Base-by-base conservation (phyloP, 1,284 basidiomycete genomes). In the Boletus semigastroideus region DNA sequence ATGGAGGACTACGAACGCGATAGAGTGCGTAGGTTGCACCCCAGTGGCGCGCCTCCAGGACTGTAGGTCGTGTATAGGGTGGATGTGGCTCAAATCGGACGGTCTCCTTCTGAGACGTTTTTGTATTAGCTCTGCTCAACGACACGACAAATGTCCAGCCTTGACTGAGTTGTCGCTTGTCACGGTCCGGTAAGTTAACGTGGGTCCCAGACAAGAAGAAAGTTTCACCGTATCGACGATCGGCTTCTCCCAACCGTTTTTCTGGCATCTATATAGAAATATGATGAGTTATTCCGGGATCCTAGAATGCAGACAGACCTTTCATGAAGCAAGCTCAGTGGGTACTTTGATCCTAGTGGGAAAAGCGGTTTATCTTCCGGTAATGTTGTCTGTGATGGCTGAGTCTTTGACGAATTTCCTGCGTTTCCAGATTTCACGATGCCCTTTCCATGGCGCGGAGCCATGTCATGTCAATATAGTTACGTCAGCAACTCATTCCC, bases 21-120 rank as follows among this genome's bases (percentile, higher is more conserved):
- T 93, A 91, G 50, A 95, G 70, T 27, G 91, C 91, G 62, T 93
- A 94, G 4, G 90, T 90, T 22, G 92, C 92, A 20, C 87, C 91
- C 82, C 87, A 94, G 64, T 95, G 93, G 45, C 83, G 86, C 17
- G 92, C 91, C 71, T 94, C 86, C 27, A 86, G 66, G 4, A 82
- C 78, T 17, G 83, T 83, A 6, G 80, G 77, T 48, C 82, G 76
- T 40, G 78, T 67, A 60, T 87, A 78, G 13, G 84, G 78, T 8
- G 85, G 86, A 63, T 87, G 81, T 5, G 92, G 87, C 53, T 82
- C 80, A 57, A 94, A 69, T 41, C 83, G 78, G n/a, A 93, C 84
- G 13, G 73, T 77, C 61, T 92, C 89, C 53, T 73, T 76, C 56
- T 86, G 78, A 8, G 83, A 81, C 19, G 80, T 84, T 70, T 87